Evolutionary conservation across 306 rosid genomes (phyloP).

Genomic region (Dryas drummondii): DNA sequence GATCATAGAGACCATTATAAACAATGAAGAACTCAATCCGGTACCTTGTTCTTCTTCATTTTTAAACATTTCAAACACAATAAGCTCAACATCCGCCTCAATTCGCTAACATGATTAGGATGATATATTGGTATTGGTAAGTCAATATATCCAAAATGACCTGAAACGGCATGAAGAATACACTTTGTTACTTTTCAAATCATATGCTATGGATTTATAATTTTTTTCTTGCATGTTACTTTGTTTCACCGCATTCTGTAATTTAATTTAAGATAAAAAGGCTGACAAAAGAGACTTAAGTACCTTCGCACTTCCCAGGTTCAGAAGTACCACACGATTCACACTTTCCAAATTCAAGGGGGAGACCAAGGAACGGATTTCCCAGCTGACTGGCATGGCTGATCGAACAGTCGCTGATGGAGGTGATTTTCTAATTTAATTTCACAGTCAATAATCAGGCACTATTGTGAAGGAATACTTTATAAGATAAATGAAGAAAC

Average conservation of each 20-base stretch:
- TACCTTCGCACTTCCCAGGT: constrained; percentile 87
- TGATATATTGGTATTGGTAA: constrained; percentile 84
- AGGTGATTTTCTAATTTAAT: constrained; percentile 5
- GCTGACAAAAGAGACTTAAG: constrained; percentile 21
- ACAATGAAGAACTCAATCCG: constrained; percentile 7
- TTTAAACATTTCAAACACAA: constrained; percentile 76
- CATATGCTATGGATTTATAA: background rate
- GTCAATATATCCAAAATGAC: constrained; percentile 88
- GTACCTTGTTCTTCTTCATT: constrained; percentile 75
- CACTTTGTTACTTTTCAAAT: constrained; percentile 1
- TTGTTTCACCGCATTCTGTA: background rate
- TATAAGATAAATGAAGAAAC: background rate
- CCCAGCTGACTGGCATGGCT: constrained; percentile 84
- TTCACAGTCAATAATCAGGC: background rate
- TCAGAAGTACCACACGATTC: constrained; percentile 96
- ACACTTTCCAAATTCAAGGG: constrained; percentile 85
- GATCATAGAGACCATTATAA: background rate
- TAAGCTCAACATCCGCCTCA: constrained; percentile 65
- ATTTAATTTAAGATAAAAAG: constrained; percentile 10
- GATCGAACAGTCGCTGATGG: constrained; percentile 59
- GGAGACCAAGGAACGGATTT: constrained; percentile 92
- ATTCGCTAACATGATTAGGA: constrained; percentile 76
- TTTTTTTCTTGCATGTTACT: background rate
- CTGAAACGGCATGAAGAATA: constrained; percentile 44
- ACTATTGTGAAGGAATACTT: background rate